Evolutionary conservation across 495 filamentous ascomycete species (phyloP).

Genomic region (Aspergillus hancockii): DNA sequence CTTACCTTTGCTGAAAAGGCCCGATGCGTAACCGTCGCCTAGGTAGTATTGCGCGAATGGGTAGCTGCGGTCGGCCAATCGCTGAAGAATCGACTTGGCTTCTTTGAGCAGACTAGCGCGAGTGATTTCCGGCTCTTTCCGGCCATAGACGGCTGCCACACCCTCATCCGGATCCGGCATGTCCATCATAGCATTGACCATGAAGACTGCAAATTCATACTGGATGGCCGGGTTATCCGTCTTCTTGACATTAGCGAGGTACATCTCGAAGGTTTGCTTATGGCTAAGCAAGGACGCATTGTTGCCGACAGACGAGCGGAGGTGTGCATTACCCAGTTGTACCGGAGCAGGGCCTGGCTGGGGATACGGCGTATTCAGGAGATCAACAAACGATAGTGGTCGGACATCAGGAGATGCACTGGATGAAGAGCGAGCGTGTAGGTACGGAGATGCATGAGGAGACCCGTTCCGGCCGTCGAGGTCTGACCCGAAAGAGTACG

Average conservation of each 20-base stretch:
- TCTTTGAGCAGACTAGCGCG: slow-evolving; percentile 76
- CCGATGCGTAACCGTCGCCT: slow-evolving; percentile 89
- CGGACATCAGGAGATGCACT: slow-evolving; percentile 70
- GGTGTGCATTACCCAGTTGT: slow-evolving; percentile 68
- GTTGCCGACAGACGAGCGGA: slow-evolving; percentile 76
- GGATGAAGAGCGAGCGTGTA: slow-evolving; percentile 57
- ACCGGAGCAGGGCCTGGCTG: slow-evolving; percentile 75
- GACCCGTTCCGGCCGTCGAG: slow-evolving; percentile 61
- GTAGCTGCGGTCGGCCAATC: slow-evolving; percentile 80
- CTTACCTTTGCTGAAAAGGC: slow-evolving; percentile 89
- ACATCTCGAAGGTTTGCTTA: slow-evolving; percentile 95
- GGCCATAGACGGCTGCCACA: slow-evolving; percentile 31
- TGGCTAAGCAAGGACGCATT: slow-evolving; percentile 88
- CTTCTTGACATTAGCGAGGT: slow-evolving; percentile 93
- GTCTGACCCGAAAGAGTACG: slow-evolving; percentile 73
- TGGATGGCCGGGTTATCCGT: slow-evolving; percentile 83
- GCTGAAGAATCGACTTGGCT: slow-evolving; percentile 83
- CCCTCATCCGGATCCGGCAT: slow-evolving; percentile 44
- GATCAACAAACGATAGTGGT: slow-evolving; percentile 79
- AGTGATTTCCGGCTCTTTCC: slow-evolving; percentile 43
- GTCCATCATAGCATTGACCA: slow-evolving; percentile 83
- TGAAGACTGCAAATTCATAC: slow-evolving; percentile 93
- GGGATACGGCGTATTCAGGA: slow-evolving; percentile 85
- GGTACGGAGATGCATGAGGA: slow-evolving; percentile 49
- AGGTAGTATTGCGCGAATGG: slow-evolving; percentile 98